A percentile compares a stretch with the other conserved stretches of the same genome.
Evolutionary conservation across 2,329 filamentous ascomycete genomes (phyloP).

Genomic region (Bertia moriformis): DNA sequence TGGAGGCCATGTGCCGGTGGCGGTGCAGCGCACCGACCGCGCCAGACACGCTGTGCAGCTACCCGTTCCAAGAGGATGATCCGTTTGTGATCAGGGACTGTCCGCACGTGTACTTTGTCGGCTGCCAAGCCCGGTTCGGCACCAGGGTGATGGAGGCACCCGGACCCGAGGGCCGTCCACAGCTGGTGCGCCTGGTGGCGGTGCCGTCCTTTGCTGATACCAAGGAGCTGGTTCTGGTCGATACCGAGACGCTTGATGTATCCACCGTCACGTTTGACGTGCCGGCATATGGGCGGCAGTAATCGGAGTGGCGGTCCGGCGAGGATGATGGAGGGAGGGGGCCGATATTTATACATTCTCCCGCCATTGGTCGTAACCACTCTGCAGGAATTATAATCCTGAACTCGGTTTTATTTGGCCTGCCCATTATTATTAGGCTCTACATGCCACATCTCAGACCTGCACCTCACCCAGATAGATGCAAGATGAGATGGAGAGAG

Average conservation of each 20-base stretch:
- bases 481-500: no score
- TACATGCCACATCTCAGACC: no score
- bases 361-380: no score
- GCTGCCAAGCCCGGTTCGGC: constrained; percentile 67
- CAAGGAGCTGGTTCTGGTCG: constrained; percentile 68
- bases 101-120: constrained; percentile 82
- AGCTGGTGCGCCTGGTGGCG: constrained; percentile 62
- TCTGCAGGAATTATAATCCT: no score
- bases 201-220: constrained; percentile 71
- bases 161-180: constrained; percentile 48
- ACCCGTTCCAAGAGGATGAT: constrained; percentile 88
- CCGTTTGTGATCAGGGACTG: constrained; percentile 75
- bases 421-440: no score
- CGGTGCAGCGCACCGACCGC: constrained; percentile 81
- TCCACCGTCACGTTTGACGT: constrained; percentile 50
- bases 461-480: no score
- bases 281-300: no score
- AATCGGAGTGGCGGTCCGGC: constrained; percentile 1
- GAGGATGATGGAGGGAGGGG: constrained; percentile 1
- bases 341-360: constrained; percentile 6
- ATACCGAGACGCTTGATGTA: constrained; percentile 71
- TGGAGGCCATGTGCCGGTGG: constrained; percentile 92
- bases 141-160: constrained; percentile 57
- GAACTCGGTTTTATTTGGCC: no score
- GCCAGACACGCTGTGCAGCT: constrained; percentile 91